A percentile compares a stretch with the other conserved stretches of the same genome.
Conservation (phyloP, 805 yeast genomes). For the Yarrowia bubula region DNA sequence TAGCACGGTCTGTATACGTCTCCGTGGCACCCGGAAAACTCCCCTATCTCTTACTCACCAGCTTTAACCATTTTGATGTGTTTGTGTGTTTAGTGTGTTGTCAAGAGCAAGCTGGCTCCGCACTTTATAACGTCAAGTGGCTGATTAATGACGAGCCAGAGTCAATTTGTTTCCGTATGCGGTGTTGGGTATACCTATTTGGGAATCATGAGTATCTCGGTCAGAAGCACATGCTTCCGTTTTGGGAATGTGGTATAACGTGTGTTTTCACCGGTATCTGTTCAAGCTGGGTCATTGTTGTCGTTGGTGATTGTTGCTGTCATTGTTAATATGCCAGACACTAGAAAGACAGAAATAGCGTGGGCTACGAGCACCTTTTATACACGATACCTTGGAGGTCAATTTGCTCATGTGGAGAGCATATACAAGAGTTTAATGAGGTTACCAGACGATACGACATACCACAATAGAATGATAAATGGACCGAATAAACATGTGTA, state of each 20-base stretch:
- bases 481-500: not conserved
- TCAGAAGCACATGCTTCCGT: not conserved
- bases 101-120: conserved; percentile 23
- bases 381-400: conserved; percentile 27
- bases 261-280: too few species aligned
- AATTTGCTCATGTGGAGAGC: conserved; percentile 24
- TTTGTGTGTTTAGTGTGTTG: conserved; percentile 11
- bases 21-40: too few species aligned
- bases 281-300: too few species aligned
- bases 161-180: conserved; percentile 6
- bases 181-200: not conserved
- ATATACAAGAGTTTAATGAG: not conserved
- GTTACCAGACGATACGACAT: not conserved
- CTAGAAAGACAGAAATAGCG: not conserved
- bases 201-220: conserved; percentile 16
- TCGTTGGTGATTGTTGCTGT: not conserved
- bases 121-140: conserved; percentile 25
- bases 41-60: conserved; percentile 46
- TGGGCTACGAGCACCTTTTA: conserved; percentile 13
- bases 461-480: not conserved
- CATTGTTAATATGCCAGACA: too few species aligned
- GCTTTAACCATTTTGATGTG: conserved; percentile 56
- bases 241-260: not conserved
- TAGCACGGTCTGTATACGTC: too few species aligned
- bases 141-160: conserved; percentile 10